Evolutionary conservation across 257 asterid species (phyloP), one percentile per base, ranked within the genome.

Genomic region (Ligustrum vulgare): DNA sequence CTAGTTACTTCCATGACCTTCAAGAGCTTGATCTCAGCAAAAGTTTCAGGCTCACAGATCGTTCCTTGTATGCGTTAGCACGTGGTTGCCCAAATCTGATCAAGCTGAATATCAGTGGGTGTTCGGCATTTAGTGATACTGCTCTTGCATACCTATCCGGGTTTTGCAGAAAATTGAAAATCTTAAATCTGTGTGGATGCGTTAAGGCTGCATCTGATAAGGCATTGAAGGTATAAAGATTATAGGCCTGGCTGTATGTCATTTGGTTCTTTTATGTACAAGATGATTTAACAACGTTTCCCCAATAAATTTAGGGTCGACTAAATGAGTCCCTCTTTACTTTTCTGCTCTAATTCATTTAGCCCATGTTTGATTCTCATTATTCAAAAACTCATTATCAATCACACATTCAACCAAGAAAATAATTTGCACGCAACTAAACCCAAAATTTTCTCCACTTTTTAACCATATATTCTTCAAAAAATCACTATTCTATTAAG

Each of bases 151-250:
- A 90, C 69, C 82, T 95, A 45, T 86, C 97, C 3, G 91, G 91
- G 18, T 83, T 67, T 75, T 95, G 97, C 82, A 80, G 90, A 63
- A 89, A 95, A 33, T 81, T 95, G 45, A 86, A 90, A 75, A 45
- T 81, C 80, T 80, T 95, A 22, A 95, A 95, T 84, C 97, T 95
- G 15, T 95, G 99, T 79, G 98, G 99, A 0, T 95, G 99, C 45
- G 96, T 86, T 70, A 82, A 60, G 84, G 90, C 96, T 76, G 93
- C 97, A n/a, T 85, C 97, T 1, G 98, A 95, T 84, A 84, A 86
- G 72, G 98, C 98, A 0, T 72, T 95, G 76, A 93, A 87, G 99
- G 99, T 95, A 77, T 34, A 41, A 20, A 31, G 6, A n/a, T 51
- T 32, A 47, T 32, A 23, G 8, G 8, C 41, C 9, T 18, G 2